These are phyloP conservation scores for Kalmanozyma brasiliensis DNA, from an alignment of 1,284 basidiomycete genomes.

Conservation along the genomic window DNA sequence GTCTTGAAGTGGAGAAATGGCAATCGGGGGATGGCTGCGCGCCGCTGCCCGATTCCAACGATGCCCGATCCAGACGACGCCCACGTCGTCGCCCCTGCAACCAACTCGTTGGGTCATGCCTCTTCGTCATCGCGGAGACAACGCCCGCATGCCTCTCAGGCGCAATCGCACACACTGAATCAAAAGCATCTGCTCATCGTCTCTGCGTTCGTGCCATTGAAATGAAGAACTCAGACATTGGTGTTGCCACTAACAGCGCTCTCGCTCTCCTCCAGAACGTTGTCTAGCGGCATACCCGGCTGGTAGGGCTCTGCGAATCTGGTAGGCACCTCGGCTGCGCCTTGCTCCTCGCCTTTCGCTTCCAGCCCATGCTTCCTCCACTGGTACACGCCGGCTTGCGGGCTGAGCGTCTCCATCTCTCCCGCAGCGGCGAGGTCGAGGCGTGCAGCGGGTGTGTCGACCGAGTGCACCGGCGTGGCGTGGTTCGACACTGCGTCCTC, in stretches of 20 bases:
- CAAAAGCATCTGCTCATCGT: no score
- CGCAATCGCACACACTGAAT: no score
- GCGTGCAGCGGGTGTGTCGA: slow-evolving; percentile 8
- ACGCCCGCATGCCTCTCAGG: no score
- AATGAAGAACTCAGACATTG: slow-evolving; percentile 12
- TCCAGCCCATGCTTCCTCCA: not conserved
- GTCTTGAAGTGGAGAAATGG: no score
- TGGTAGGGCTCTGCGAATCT: slow-evolving; percentile 53
- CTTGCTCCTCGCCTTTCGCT: slow-evolving; percentile 18
- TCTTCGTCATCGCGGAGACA: no score
- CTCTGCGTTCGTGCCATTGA: not conserved
- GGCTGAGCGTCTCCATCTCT: slow-evolving; percentile 9
- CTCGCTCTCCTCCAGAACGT: slow-evolving; percentile 59
- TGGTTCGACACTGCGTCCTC: slow-evolving; percentile 59
- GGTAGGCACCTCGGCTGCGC: slow-evolving; percentile 10
- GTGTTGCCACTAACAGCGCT: slow-evolving; percentile 45
- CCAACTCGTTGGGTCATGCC: no score
- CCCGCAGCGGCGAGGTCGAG: not conserved
- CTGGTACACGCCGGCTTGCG: not conserved
- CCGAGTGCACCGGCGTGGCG: slow-evolving; percentile 8
- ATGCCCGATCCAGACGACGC: no score
- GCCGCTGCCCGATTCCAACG: no score
- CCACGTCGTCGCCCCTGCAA: no score
- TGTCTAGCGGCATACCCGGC: slow-evolving; percentile 61
- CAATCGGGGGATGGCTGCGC: no score